Evolutionary conservation across 2,329 filamentous ascomycete genomes (phyloP), one percentile per base, ranked within the genome.

Genomic region (Curvularia verruculosa): DNA sequence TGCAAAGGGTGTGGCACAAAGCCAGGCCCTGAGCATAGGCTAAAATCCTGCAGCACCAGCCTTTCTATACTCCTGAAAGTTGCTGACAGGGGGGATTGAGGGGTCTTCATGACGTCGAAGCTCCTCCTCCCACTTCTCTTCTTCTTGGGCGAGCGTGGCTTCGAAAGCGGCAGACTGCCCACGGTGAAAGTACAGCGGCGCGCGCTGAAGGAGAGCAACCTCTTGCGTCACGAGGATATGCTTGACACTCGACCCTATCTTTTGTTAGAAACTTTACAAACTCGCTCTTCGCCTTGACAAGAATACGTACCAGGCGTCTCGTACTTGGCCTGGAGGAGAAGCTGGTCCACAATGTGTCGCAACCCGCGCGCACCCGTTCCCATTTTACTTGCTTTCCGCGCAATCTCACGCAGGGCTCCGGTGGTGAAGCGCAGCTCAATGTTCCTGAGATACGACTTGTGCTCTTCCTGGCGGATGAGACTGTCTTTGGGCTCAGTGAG

Each of bases 401-500:
- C 94, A 56, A 99, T 87, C 49, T 90, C 90, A 60, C 87, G 83
- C n/a, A 98, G 80, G 0, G 94, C 90, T 6, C 87, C 86, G 3
- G 86, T 89, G 0, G 94, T 97, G 78, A 98, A 96, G 63, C 86
- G 87, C 2, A 99, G 81, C 46, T 91, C 89, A 52, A 90, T 86
- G 34, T 84, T 84, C 1, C 89, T 92, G 0, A 95, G 89, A 54
- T 89, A 86, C 72, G 98, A 97, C 1, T 97, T 85, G 2, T 92
- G 88, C 18, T 88, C 90, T 76, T 97, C 98, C 77, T 99, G 95
- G 45, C 89, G 87, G 3, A 96, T 83, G 0, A 99, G 84, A 51
- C 89, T 91, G 78, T 97, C 96, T 56, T 90, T 87, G 1, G 95
- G 95, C 74, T 98, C 94, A 0, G 92, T 97, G 37, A 99, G 83